These are phyloP conservation scores for Tilletia indica DNA, from an alignment of 1,284 basidiomycete genomes.

Conservation along the genomic window DNA sequence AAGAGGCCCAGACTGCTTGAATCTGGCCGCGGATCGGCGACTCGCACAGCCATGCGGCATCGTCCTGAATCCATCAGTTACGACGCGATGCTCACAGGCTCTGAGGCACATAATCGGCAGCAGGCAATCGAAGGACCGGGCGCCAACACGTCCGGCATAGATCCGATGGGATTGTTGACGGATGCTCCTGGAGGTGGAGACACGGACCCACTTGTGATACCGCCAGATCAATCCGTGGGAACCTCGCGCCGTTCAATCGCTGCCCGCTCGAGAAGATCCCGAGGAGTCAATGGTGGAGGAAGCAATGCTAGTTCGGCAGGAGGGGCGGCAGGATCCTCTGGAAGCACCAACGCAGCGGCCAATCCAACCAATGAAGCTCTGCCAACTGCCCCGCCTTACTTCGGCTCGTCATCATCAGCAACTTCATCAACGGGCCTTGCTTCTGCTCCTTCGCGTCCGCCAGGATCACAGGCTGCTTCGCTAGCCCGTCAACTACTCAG, in stretches of 20 bases:
- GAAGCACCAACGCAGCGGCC: background rate
- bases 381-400: background rate
- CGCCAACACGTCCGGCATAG: too few relatives aligned
- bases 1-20: background rate
- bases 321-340: background rate
- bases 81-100: too few relatives aligned
- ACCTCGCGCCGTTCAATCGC: background rate
- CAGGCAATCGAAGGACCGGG: too few relatives aligned
- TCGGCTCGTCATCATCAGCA: background rate
- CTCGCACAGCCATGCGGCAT: background rate
- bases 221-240: background rate
- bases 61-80: too few relatives aligned
- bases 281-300: background rate
- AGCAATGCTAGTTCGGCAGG: background rate
- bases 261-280: background rate
- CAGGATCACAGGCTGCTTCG: too few relatives aligned
- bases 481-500: too few relatives aligned
- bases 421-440: background rate
- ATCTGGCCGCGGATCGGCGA: background rate
- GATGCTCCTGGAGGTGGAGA: background rate
- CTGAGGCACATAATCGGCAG: too few relatives aligned
- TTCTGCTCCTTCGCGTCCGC: too few relatives aligned
- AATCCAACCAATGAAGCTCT: background rate
- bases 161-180: too few relatives aligned
- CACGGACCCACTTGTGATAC: background rate